Percentiles rank a stretch among this genome's conserved stretches.
Evolutionary conservation across 805 yeast genomes (phyloP).

Genomic region (Candida namnaoensis): DNA sequence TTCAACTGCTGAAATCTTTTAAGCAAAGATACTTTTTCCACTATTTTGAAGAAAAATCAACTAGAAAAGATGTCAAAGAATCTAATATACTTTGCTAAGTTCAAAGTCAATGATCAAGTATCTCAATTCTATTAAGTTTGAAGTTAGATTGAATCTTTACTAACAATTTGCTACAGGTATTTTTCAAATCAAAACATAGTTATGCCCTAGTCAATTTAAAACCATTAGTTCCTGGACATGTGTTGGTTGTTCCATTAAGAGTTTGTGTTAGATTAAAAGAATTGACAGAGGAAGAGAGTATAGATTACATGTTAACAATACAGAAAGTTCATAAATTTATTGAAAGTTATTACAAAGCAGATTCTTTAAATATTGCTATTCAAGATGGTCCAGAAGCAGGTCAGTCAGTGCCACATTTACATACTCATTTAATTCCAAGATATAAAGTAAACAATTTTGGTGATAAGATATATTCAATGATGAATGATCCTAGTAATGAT

Average conservation of each 20-base stretch:
- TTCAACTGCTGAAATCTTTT: no score
- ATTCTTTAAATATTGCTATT: slow-evolving; percentile 80
- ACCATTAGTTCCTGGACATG: slow-evolving; percentile 94
- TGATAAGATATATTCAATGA: slow-evolving; percentile 61
- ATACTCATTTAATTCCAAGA: slow-evolving; percentile 90
- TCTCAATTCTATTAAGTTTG: no score
- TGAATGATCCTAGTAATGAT: slow-evolving; percentile 47
- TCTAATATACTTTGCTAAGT: slow-evolving; percentile 39
- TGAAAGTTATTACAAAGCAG: slow-evolving; percentile 61
- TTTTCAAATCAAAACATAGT: slow-evolving; percentile 49
- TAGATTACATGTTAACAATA: slow-evolving; percentile 71
- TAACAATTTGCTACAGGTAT: slow-evolving; percentile 1
- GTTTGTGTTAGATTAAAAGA: slow-evolving; percentile 60
- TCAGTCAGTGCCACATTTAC: slow-evolving; percentile 92
- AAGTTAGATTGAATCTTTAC: no score
- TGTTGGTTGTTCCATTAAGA: slow-evolving; percentile 73
- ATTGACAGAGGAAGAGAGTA: slow-evolving; percentile 59
- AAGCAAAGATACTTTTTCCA: no score
- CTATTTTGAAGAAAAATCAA: neutral
- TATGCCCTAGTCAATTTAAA: slow-evolving; percentile 86
- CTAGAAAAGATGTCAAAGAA: neutral
- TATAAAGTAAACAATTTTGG: slow-evolving; percentile 48
- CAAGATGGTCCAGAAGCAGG: slow-evolving; percentile 98
- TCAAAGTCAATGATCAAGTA: slow-evolving; percentile 51
- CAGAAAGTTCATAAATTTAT: slow-evolving; percentile 67